Conservation (phyloP, 805 yeast genomes). For the Starmerella davenportii region DNA sequence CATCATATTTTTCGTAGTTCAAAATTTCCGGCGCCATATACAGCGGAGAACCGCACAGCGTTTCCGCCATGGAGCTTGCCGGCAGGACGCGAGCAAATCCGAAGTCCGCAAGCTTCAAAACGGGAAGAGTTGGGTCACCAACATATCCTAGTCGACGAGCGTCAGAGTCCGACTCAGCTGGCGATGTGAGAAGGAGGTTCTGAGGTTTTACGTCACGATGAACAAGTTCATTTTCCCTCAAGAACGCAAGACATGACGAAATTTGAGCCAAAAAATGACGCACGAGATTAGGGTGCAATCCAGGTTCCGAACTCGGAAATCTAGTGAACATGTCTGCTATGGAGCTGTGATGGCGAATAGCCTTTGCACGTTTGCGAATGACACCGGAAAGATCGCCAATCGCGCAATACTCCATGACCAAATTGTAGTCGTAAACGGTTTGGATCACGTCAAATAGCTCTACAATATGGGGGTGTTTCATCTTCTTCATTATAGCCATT, state of each 20-base stretch:
- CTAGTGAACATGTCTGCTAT: constrained; percentile 56
- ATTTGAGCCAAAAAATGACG: constrained; percentile 75
- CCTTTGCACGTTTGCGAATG: constrained; percentile 55
- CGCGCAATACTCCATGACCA: constrained; percentile 93
- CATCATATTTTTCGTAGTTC: constrained; percentile 86
- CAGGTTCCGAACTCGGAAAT: constrained; percentile 69
- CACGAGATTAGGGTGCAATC: constrained; percentile 61
- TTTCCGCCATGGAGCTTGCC: constrained; percentile 84
- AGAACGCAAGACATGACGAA: constrained; percentile 63
- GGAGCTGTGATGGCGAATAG: constrained; percentile 52
- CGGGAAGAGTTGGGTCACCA: constrained; percentile 78
- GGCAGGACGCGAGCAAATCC: constrained; percentile 95
- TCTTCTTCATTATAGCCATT: constrained; percentile 67
- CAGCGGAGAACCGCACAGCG: constrained; percentile 90
- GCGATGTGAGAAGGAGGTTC: constrained; percentile 63
- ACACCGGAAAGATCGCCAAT: constrained; percentile 84
- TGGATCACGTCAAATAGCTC: constrained; percentile 67
- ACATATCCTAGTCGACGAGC: constrained; percentile 36
- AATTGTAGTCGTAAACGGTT: constrained; percentile 57
- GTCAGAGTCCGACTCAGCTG: constrained; percentile 43
- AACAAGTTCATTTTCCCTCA: constrained; percentile 67
- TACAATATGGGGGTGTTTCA: constrained; percentile 88
- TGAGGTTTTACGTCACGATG: constrained; percentile 96
- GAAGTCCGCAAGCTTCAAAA: constrained; percentile 87
- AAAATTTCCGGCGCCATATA: constrained; percentile 98